phyloP scores from a whole-genome alignment of 495 filamentous ascomycete species.

The Aspergillus ellipticus region DNA sequence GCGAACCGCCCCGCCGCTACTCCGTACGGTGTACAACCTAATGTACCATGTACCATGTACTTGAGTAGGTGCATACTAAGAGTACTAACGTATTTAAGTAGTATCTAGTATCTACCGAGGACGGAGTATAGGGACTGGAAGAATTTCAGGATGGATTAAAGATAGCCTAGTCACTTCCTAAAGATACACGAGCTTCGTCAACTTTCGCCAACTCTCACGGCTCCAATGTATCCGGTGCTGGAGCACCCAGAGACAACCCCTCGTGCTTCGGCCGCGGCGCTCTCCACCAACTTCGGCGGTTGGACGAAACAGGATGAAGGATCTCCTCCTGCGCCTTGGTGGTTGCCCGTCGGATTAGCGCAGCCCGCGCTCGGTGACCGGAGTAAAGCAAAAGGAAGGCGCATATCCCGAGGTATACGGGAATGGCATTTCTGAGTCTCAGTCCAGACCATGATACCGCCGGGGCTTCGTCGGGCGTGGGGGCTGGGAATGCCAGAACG shows the following conservation, averaged over 20 bases:
- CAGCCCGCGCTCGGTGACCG: conserved; percentile 11
- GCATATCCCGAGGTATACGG: conserved; percentile 58
- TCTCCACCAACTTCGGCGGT: not conserved
- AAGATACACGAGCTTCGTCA: too few relatives aligned
- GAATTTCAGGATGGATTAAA: not conserved
- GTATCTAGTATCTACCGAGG: too few relatives aligned
- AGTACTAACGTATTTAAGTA: too few relatives aligned
- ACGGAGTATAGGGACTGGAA: not conserved
- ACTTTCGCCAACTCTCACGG: not conserved
- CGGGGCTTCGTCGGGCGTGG: conserved; percentile 14
- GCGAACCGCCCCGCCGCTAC: not conserved
- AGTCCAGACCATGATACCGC: conserved; percentile 22
- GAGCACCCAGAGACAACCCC: not conserved
- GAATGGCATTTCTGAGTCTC: conserved; percentile 46
- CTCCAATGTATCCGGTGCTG: not conserved
- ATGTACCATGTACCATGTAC: not conserved
- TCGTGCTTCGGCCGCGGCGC: not conserved
- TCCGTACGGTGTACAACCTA: too few relatives aligned
- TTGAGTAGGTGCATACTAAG: too few relatives aligned
- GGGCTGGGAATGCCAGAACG: conserved; percentile 41
- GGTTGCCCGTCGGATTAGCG: not conserved
- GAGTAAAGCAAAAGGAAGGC: conserved; percentile 48
- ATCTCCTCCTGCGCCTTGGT: not conserved
- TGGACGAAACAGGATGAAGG: not conserved
- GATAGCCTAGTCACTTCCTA: too few relatives aligned